Percentiles rank a stretch among this genome's conserved stretches.
Conservation (phyloP, 345 rosid species). For the Pelargonium nanum region DNA sequence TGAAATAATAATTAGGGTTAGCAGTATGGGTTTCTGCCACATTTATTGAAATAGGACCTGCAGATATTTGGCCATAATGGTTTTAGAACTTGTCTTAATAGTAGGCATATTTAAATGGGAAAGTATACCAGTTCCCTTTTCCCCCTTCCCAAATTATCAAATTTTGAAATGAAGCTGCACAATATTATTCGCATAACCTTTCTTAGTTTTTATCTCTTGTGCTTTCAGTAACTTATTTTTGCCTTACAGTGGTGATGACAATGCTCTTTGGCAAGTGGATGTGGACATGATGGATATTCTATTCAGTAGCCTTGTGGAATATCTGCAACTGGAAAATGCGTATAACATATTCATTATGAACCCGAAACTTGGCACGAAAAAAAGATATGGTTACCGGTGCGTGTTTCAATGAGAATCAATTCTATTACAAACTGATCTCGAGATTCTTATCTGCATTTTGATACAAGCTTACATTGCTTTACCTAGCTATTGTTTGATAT, state of each 20-base stretch:
- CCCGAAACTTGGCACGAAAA: conserved; percentile 42
- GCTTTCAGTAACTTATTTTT: conserved; percentile 12
- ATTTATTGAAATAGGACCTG: neutral
- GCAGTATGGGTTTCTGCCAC: neutral
- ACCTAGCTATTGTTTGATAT: no score
- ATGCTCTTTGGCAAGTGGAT: conserved; percentile 82
- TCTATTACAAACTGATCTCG: no score
- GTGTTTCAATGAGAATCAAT: conserved; percentile 10
- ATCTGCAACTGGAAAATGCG: conserved; percentile 79
- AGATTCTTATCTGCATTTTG: no score
- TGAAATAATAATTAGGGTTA: neutral
- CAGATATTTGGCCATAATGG: neutral
- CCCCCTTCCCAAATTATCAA: neutral
- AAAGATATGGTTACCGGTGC: conserved; percentile 85
- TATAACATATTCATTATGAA: conserved; percentile 85
- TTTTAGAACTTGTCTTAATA: neutral
- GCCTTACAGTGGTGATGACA: conserved; percentile 47
- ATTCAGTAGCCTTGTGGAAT: conserved; percentile 75
- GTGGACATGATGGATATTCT: conserved; percentile 71
- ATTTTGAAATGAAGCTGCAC: neutral
- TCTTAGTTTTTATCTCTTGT: conserved; percentile 9
- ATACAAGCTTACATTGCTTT: no score
- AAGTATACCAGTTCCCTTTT: neutral
- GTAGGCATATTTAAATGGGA: neutral
- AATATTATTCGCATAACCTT: neutral